Conservation (phyloP, 2,329 filamentous ascomycete species). For the Bipolaris sorokiniana region DNA sequence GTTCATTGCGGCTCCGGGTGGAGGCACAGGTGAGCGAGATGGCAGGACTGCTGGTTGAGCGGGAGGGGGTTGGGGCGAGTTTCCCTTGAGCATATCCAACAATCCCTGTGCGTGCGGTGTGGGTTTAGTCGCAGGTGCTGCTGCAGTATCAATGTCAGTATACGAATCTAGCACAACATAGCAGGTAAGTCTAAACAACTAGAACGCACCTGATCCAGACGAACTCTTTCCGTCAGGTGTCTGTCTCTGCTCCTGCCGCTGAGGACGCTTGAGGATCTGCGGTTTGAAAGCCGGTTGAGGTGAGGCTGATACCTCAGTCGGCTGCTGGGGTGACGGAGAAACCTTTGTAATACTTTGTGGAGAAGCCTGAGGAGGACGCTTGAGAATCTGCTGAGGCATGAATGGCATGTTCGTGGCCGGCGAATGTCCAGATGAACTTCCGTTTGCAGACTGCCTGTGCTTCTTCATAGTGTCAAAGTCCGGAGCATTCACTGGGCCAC, state of each 20-base stretch:
- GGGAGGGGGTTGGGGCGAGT: conserved; percentile 22
- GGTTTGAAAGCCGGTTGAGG: conserved; percentile 40
- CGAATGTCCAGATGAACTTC: conserved; percentile 38
- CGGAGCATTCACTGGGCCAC: conserved; percentile 51
- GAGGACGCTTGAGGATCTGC: conserved; percentile 46
- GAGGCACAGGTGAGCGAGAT: conserved; percentile 19
- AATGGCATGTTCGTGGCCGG: conserved; percentile 35
- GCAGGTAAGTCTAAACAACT: too few species aligned
- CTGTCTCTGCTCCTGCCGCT: conserved; percentile 30
- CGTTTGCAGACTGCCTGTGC: conserved; percentile 31
- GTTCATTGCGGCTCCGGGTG: conserved; percentile 24
- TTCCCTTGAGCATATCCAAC: conserved; percentile 28
- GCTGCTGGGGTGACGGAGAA: conserved; percentile 3
- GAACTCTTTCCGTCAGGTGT: neutral
- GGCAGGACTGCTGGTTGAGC: conserved; percentile 11
- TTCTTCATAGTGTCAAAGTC: conserved; percentile 50
- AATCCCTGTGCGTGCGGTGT: conserved; percentile 30
- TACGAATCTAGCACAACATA: neutral
- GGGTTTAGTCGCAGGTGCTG: conserved; percentile 12
- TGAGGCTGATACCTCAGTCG: conserved; percentile 16
- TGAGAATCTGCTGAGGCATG: conserved; percentile 37
- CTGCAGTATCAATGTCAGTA: neutral
- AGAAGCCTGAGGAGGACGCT: conserved; percentile 22
- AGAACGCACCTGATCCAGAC: conserved; percentile 3
- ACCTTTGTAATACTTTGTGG: conserved; percentile 15